A percentile compares a stretch with the other conserved stretches of the same genome.
phyloP scores from a whole-genome alignment of 1,284 basidiomycete species.

The Kwoniella shivajii region DNA sequence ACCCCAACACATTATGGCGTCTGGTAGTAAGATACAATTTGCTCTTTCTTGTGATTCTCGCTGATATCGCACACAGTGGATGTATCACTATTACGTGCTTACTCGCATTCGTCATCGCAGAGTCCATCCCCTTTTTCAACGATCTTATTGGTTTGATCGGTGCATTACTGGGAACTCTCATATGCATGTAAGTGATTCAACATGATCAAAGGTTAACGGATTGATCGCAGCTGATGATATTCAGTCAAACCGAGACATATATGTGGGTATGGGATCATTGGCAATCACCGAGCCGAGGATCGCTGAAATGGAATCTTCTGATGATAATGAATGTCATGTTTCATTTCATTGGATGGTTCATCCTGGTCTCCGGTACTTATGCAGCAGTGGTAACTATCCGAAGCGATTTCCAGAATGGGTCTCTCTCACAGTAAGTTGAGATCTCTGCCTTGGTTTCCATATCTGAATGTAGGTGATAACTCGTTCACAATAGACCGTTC shows the following conservation, averaged over 20 bases:
- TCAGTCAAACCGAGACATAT: conserved; percentile 21
- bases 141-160: conserved; percentile 40
- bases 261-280: conserved; percentile 41
- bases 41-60: background rate
- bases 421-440: conserved; percentile 6
- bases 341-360: conserved; percentile 33
- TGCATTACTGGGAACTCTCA: conserved; percentile 28
- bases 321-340: conserved; percentile 31
- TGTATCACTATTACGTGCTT: conserved; percentile 52
- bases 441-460: background rate
- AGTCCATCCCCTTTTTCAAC: conserved; percentile 44
- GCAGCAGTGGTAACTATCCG: conserved; percentile 35
- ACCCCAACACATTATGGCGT: conserved; percentile 62
- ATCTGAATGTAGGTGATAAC: background rate
- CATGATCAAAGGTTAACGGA: background rate
- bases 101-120: conserved; percentile 22
- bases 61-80: conserved; percentile 26
- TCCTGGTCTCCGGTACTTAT: conserved; percentile 39
- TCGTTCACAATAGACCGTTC: background rate
- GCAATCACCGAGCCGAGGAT: conserved; percentile 15
- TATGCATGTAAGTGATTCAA: conserved; percentile 23
- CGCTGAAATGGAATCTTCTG: conserved; percentile 22
- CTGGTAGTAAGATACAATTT: conserved; percentile 54
- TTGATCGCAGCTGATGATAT: conserved; percentile 7
- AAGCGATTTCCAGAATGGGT: conserved; percentile 2